phyloP scores from a whole-genome alignment of 2,329 filamentous ascomycete species.

The Penicillium aurantiogriseum region DNA sequence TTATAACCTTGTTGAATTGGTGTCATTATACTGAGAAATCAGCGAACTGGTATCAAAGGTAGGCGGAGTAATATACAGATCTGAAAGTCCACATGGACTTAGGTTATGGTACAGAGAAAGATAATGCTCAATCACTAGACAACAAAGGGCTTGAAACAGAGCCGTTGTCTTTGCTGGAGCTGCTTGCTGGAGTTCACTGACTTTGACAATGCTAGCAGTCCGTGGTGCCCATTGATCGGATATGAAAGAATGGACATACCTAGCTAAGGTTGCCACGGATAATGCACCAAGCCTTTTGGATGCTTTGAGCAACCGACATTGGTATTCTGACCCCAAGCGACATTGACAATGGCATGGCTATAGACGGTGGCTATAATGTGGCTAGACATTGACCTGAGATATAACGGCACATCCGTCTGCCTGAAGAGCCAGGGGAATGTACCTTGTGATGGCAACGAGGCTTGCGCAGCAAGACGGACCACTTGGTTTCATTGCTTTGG shows the following conservation, averaged over 20 bases:
- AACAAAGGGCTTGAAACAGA: background rate
- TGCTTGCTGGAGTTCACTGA: background rate
- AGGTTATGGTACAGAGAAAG: background rate
- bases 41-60: background rate
- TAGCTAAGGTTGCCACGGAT: background rate
- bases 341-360: background rate
- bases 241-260: background rate
- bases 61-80: slow-evolving; percentile 4
- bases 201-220: background rate
- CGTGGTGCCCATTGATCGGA: background rate
- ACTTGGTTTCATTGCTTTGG: slow-evolving; percentile 1
- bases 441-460: background rate
- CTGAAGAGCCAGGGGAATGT: background rate
- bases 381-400: too few relatives aligned
- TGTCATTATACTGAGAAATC: background rate
- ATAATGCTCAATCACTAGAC: background rate
- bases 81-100: background rate
- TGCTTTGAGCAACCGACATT: background rate
- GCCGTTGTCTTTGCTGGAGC: background rate
- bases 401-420: background rate
- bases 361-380: background rate
- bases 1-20: slow-evolving; percentile 5
- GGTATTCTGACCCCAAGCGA: background rate
- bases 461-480: background rate
- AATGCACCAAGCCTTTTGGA: background rate